Evolutionary conservation across 371 early-diverging fungal genomes (phyloP).

Genomic region (Apophysomyces variabilis): DNA sequence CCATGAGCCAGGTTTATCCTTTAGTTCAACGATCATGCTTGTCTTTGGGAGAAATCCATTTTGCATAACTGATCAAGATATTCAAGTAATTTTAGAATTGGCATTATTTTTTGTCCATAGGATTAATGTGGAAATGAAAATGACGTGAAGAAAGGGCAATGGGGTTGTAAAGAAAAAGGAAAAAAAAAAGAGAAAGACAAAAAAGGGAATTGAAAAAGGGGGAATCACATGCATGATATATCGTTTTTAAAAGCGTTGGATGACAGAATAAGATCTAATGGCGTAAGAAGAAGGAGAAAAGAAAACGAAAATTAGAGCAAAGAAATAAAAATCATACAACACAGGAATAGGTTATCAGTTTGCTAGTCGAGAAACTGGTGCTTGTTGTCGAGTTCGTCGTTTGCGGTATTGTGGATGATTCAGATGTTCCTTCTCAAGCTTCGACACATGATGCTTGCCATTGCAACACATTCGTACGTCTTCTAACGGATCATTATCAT

Average conservation of each 20-base stretch:
- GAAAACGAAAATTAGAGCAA: too few relatives aligned
- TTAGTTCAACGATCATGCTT: too few relatives aligned
- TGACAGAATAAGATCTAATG: conserved; percentile 1
- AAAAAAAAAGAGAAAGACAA: not conserved
- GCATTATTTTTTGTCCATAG: not conserved
- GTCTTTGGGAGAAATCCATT: too few relatives aligned
- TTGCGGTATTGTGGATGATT: conserved; percentile 37
- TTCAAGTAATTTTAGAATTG: not conserved
- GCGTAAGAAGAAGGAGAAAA: not conserved
- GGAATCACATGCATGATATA: conserved; percentile 9
- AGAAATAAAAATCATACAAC: not conserved
- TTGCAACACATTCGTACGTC: conserved; percentile 61
- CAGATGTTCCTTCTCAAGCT: conserved; percentile 40
- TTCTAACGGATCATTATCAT: conserved; percentile 50
- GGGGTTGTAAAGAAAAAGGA: not conserved
- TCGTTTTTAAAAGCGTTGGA: not conserved
- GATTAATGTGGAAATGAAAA: not conserved
- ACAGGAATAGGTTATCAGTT: not conserved
- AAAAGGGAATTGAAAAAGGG: not conserved
- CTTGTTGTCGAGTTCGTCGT: conserved; percentile 21
- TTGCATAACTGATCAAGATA: too few relatives aligned
- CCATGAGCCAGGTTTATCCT: too few relatives aligned
- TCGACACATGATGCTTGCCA: conserved; percentile 59
- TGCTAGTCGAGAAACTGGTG: not conserved
- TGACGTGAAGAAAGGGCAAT: not conserved